A percentile compares a stretch with the other conserved stretches of the same genome.
Conservation (phyloP, 1,284 basidiomycete species). For the Exobasidium rhododendri region DNA sequence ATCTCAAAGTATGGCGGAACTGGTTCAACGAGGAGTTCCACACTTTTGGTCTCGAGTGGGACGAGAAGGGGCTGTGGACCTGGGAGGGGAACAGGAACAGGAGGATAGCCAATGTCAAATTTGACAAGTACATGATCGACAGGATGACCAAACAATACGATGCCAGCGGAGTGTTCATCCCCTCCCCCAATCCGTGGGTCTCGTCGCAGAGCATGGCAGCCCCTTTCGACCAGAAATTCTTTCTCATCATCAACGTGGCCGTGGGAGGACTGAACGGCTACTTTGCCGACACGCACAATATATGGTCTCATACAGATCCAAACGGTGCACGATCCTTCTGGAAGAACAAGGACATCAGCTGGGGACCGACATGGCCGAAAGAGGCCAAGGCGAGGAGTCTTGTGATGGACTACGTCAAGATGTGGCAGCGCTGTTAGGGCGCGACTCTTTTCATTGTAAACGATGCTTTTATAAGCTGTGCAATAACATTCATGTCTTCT, state of each 20-base stretch:
- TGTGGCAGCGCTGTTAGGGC: conserved; percentile 61
- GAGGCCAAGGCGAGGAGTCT: conserved; percentile 61
- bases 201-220: conserved; percentile 63
- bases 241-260: conserved; percentile 74
- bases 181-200: conserved; percentile 59
- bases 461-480: too few species aligned
- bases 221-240: conserved; percentile 83
- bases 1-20: conserved; percentile 66
- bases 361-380: conserved; percentile 32
- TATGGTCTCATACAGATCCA: conserved; percentile 61
- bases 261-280: conserved; percentile 81
- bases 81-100: conserved; percentile 65
- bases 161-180: conserved; percentile 67
- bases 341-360: conserved; percentile 57
- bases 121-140: conserved; percentile 78
- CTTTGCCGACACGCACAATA: conserved; percentile 74
- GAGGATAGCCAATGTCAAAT: conserved; percentile 67
- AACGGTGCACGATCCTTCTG: conserved; percentile 60
- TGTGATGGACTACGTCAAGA: conserved; percentile 70
- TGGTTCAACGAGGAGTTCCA: conserved; percentile 71
- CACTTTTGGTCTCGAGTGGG: conserved; percentile 78
- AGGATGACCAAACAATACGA: conserved; percentile 70
- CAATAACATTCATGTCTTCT: too few species aligned
- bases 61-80: conserved; percentile 66
- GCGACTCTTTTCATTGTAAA: not conserved